Evolutionary conservation across 225 moss, liverwort and hornwort species (phyloP).

Genomic region (Thuidium tamariscinum): DNA sequence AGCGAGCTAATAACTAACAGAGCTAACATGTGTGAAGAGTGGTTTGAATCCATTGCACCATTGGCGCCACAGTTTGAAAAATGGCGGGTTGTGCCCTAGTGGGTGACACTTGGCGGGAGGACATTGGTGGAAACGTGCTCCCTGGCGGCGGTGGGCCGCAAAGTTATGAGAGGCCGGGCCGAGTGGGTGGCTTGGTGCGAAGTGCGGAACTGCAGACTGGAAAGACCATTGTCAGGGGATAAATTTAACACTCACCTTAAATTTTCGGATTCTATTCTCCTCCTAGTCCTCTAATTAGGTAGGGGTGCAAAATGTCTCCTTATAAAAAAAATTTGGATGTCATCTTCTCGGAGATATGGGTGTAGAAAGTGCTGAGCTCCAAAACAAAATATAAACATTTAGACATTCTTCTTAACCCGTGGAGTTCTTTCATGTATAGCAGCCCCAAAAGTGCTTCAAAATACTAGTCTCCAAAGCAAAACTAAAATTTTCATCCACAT

Average conservation of each 20-base stretch:
- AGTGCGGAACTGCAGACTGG: neutral
- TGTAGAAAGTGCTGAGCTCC: accelerated
- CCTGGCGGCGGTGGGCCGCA: neutral
- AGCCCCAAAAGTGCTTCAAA: no score
- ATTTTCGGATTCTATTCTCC: neutral
- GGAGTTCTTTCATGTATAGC: no score
- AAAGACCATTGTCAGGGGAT: neutral
- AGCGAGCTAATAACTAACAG: no score
- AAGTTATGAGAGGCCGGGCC: neutral
- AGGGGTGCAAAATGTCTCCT: neutral
- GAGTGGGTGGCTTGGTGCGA: neutral
- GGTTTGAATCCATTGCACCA: neutral
- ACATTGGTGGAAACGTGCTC: neutral
- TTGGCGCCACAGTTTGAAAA: slow-evolving; percentile 5
- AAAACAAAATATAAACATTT: neutral
- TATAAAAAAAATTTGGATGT: neutral
- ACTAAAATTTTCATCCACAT: no score
- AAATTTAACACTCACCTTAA: neutral
- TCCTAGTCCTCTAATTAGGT: neutral
- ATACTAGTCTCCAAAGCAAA: no score
- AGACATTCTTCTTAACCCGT: no score
- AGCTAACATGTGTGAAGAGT: neutral
- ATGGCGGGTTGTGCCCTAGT: neutral
- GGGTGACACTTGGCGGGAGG: neutral
- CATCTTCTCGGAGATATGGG: neutral